These are phyloP conservation scores for Nothophytophthora sp. DNA, from an alignment of 352 stramenopile genomes.

Conservation along the genomic window DNA sequence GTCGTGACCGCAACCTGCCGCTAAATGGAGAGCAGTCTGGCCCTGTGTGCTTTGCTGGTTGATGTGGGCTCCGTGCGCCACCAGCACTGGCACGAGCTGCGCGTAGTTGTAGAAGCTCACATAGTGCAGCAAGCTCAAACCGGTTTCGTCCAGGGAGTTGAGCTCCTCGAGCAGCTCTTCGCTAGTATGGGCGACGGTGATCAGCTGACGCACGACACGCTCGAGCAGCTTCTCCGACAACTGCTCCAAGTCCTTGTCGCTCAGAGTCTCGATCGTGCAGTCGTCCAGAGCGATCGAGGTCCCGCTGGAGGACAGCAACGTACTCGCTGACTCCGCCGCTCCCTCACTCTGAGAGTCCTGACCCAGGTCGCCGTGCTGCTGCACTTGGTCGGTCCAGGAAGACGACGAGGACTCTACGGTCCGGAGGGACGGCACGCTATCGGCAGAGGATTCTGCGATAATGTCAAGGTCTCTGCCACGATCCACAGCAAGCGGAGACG, in stretches of 20 bases:
- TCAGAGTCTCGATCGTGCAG: slow-evolving; percentile 71
- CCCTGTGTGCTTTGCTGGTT: slow-evolving; percentile 87
- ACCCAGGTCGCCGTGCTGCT: too few relatives aligned
- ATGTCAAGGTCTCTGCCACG: slow-evolving; percentile 5
- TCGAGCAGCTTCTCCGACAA: slow-evolving; percentile 85
- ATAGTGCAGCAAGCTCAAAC: slow-evolving; percentile 88
- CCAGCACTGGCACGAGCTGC: slow-evolving; percentile 70
- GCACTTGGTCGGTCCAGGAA: slow-evolving; percentile 12
- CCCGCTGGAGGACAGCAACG: slow-evolving; percentile 14
- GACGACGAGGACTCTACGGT: background rate
- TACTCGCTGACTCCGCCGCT: slow-evolving; percentile 1
- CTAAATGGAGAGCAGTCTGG: slow-evolving; percentile 82
- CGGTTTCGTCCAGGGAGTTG: slow-evolving; percentile 87
- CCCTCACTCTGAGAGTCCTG: too few relatives aligned
- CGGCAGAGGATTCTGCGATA: background rate
- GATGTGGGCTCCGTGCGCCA: slow-evolving; percentile 80
- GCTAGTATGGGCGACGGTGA: slow-evolving; percentile 76
- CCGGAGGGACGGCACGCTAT: slow-evolving; percentile 1
- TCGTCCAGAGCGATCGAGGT: slow-evolving; percentile 53
- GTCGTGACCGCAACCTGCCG: slow-evolving; percentile 73
- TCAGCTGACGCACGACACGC: slow-evolving; percentile 78
- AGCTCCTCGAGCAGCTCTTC: slow-evolving; percentile 85
- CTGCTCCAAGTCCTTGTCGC: slow-evolving; percentile 75
- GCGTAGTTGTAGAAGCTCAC: slow-evolving; percentile 91
- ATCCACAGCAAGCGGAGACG: background rate